Evolutionary conservation across 2,329 filamentous ascomycete genomes (phyloP).

Genomic region (Aspergillus pseudotamarii): DNA sequence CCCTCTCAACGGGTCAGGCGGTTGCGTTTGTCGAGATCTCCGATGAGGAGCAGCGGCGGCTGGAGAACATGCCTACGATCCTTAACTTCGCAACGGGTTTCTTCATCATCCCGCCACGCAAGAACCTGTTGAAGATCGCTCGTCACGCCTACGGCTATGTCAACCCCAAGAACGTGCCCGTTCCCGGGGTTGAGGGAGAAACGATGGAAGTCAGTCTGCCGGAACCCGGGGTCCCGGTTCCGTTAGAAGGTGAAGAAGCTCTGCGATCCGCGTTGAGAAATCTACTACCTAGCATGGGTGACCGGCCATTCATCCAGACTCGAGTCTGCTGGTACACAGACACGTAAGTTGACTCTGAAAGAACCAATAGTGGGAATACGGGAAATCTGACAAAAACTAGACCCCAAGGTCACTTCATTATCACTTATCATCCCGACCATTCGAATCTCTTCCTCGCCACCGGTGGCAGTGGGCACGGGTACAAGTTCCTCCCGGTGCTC

Average conservation of each 20-base stretch:
- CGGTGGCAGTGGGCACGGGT: conserved; percentile 57
- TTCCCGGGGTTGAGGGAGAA: conserved; percentile 24
- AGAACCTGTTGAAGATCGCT: conserved; percentile 67
- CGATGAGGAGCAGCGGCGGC: conserved; percentile 65
- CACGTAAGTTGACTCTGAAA: conserved; percentile 48
- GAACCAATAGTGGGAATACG: background rate
- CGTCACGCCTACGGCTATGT: conserved; percentile 70
- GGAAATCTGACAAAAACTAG: conserved; percentile 21
- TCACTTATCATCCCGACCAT: conserved; percentile 68
- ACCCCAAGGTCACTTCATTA: conserved; percentile 69
- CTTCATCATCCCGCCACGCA: conserved; percentile 58
- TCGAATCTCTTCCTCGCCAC: conserved; percentile 53
- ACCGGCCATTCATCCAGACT: conserved; percentile 63
- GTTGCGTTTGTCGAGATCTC: conserved; percentile 78
- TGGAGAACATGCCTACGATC: conserved; percentile 68
- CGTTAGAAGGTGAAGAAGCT: conserved; percentile 61
- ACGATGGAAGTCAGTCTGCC: conserved; percentile 45
- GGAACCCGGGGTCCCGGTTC: conserved; percentile 40
- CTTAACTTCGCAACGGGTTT: conserved; percentile 54
- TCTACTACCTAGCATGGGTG: conserved; percentile 63
- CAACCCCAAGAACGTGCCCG: conserved; percentile 42
- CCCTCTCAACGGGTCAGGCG: conserved; percentile 79
- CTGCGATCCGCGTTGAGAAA: conserved; percentile 64
- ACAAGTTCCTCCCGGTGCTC: conserved; percentile 58
- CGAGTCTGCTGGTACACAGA: conserved; percentile 77